phyloP scores from a whole-genome alignment of 1,284 basidiomycete genomes.

The Lignosus rhinocerotis region DNA sequence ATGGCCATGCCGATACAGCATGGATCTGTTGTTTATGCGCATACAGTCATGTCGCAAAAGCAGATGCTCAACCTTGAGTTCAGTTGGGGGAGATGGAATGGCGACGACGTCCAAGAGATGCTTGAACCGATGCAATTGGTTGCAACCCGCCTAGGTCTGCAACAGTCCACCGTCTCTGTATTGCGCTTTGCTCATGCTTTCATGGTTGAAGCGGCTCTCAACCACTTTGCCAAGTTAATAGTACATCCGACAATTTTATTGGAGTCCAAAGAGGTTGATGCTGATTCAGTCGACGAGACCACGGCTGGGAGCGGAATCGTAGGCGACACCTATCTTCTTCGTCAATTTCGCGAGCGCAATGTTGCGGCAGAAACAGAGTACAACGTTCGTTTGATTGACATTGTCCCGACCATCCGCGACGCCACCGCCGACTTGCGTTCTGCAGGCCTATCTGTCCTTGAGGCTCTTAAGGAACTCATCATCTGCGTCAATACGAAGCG shows the following conservation, averaged over 20 bases:
- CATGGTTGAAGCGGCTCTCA: slow-evolving; percentile 29
- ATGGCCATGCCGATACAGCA: background rate
- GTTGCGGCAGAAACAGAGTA: slow-evolving; percentile 37
- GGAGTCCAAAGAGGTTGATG: slow-evolving; percentile 4
- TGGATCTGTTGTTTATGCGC: background rate
- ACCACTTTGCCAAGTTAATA: slow-evolving; percentile 34
- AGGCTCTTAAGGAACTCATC: slow-evolving; percentile 37
- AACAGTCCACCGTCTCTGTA: background rate
- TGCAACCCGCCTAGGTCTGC: slow-evolving; percentile 45
- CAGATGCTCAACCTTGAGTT: slow-evolving; percentile 53
- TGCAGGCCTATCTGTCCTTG: slow-evolving; percentile 39
- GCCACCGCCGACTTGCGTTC: slow-evolving; percentile 45
- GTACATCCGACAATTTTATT: slow-evolving; percentile 15
- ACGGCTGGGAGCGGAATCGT: slow-evolving; percentile 6
- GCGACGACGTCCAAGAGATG: slow-evolving; percentile 49
- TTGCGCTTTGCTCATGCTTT: too few species aligned
- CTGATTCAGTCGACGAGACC: slow-evolving; percentile 11
- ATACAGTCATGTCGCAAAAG: slow-evolving; percentile 41
- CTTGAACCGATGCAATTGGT: slow-evolving; percentile 44
- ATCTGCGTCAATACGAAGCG: slow-evolving; percentile 49
- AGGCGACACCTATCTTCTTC: slow-evolving; percentile 43
- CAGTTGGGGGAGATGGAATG: slow-evolving; percentile 55
- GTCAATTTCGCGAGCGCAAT: slow-evolving; percentile 38
- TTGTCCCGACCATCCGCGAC: slow-evolving; percentile 49
- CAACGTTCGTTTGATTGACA: slow-evolving; percentile 42